Evolutionary conservation across 352 stramenopile genomes (phyloP).

Genomic region (Phytophthora megakarya): DNA sequence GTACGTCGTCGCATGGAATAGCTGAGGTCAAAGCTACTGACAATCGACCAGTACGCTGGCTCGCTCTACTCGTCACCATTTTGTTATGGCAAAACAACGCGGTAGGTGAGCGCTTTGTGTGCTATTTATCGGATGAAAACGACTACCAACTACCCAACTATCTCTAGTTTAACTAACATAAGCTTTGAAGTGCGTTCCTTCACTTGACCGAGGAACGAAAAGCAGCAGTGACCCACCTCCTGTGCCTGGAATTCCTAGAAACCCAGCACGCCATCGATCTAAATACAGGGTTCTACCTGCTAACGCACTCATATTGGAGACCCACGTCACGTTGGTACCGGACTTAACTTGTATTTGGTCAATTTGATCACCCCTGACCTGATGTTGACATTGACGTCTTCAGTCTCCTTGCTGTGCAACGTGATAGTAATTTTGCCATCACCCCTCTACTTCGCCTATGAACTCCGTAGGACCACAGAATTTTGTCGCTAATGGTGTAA

Average conservation of each 20-base stretch:
- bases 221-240: constrained; percentile 48
- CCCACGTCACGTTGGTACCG: constrained; percentile 37
- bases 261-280: constrained; percentile 51
- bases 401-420: constrained; percentile 41
- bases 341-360: constrained; percentile 37
- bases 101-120: too few relatives aligned
- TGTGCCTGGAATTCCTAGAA: constrained; percentile 41
- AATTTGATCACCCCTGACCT: constrained; percentile 27
- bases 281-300: constrained; percentile 52
- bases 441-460: constrained; percentile 43
- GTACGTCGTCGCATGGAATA: constrained; percentile 21
- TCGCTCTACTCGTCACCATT: constrained; percentile 18
- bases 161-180: constrained; percentile 38
- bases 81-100: too few relatives aligned
- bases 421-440: constrained; percentile 34
- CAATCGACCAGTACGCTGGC: constrained; percentile 23
- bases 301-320: constrained; percentile 28
- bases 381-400: constrained; percentile 46
- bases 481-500: constrained; percentile 41
- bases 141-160: background rate
- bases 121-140: too few relatives aligned
- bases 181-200: constrained; percentile 37
- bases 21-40: constrained; percentile 19
- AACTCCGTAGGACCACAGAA: constrained; percentile 47
- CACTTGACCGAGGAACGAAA: constrained; percentile 39